Evolutionary conservation across 2,329 filamentous ascomycete species (phyloP).

Genomic region (Cladosporium oxysporum): DNA sequence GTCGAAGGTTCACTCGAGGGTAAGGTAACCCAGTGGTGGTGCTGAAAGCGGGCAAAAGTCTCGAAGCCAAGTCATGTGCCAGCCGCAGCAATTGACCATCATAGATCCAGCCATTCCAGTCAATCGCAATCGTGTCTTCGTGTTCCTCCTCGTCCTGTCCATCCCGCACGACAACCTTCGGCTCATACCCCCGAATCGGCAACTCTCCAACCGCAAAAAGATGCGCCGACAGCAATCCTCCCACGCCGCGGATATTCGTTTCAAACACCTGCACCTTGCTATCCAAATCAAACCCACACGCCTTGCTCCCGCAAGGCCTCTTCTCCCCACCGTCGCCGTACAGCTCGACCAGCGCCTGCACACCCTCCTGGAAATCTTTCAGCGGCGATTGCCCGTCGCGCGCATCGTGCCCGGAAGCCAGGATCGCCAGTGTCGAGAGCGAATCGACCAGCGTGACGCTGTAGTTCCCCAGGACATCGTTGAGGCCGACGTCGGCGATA

Average conservation of each 20-base stretch:
- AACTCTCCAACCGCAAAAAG: conserved; percentile 89
- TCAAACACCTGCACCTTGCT: conserved; percentile 99
- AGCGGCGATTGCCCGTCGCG: conserved; percentile 57
- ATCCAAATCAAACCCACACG: conserved; percentile 86
- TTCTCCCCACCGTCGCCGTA: conserved; percentile 83
- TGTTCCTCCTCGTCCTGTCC: conserved; percentile 35
- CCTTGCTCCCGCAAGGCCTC: conserved; percentile 69
- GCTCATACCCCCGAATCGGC: conserved; percentile 77
- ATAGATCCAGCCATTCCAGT: conserved; percentile 68
- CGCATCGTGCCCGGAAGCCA: conserved; percentile 66
- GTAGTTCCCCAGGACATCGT: conserved; percentile 96
- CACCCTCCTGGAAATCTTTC: conserved; percentile 72
- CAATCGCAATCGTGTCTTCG: conserved; percentile 43
- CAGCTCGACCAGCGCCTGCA: conserved; percentile 72
- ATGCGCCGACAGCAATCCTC: conserved; percentile 88
- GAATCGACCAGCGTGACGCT: conserved; percentile 94
- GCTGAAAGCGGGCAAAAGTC: conserved; percentile 88
- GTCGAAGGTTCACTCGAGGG: conserved; percentile 85
- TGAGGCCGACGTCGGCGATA: conserved; percentile 79
- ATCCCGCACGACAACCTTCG: conserved; percentile 35
- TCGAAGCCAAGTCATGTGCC: conserved; percentile 78
- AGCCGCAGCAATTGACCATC: conserved; percentile 89
- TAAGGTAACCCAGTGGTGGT: conserved; percentile 91
- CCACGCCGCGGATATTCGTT: conserved; percentile 90
- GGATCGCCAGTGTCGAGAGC: conserved; percentile 86